phyloP scores from a whole-genome alignment of 345 rosid genomes.

The Salix purpurea region DNA sequence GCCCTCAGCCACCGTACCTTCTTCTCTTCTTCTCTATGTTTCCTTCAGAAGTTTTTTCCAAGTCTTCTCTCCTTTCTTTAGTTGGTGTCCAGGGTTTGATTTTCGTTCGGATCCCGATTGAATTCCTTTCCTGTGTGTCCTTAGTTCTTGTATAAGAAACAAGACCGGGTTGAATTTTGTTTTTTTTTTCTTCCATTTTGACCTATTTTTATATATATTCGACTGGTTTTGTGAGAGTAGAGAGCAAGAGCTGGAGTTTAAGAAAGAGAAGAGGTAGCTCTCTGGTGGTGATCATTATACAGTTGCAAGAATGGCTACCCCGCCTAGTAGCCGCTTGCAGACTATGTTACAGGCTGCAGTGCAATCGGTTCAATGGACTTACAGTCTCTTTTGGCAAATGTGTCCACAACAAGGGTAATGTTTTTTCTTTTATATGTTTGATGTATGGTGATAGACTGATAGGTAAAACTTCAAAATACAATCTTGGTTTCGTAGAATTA shows the following conservation, averaged over 20 bases:
- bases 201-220: not conserved
- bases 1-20: slow-evolving; percentile 15
- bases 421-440: not conserved
- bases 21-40: slow-evolving; percentile 5
- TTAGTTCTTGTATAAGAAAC: not conserved
- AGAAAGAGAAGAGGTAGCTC: not conserved
- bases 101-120: slow-evolving; percentile 21
- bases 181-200: not conserved
- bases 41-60: not conserved
- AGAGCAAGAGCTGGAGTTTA: not conserved
- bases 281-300: not conserved
- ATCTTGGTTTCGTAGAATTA: not conserved
- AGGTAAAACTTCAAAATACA: not conserved
- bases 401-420: slow-evolving; percentile 91
- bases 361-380: slow-evolving; percentile 93
- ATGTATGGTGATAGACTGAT: not conserved
- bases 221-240: not conserved
- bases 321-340: slow-evolving; percentile 56
- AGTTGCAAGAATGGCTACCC: slow-evolving; percentile 38
- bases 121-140: slow-evolving; percentile 1
- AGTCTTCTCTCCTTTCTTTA: slow-evolving; percentile 2
- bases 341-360: slow-evolving; percentile 71
- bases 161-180: not conserved
- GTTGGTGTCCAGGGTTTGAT: slow-evolving; percentile 13
- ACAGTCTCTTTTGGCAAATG: slow-evolving; percentile 86